These are phyloP conservation scores for Apostasia ramifera DNA, from an alignment of 106 monocot species.

Conservation along the genomic window DNA sequence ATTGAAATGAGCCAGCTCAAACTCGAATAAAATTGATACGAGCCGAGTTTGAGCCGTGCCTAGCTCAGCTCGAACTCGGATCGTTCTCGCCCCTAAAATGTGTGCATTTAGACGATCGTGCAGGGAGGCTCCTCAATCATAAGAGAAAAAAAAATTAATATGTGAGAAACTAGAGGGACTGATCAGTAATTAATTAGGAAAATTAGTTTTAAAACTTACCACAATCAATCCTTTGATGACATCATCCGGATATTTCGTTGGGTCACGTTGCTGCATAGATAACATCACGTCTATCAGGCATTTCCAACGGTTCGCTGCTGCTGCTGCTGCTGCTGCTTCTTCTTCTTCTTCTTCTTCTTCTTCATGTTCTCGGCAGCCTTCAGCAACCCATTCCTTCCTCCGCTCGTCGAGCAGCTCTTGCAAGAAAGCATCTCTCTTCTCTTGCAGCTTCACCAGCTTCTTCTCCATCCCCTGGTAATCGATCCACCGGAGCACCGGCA, in stretches of 20 bases:
- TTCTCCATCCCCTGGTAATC: conserved; percentile 16
- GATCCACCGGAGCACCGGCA: conserved; percentile 24
- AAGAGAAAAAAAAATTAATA: too few relatives aligned
- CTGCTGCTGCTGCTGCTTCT: background rate
- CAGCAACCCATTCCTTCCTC: background rate
- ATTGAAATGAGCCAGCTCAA: too few relatives aligned
- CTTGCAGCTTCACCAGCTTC: conserved; percentile 8
- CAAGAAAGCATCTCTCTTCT: conserved; percentile 19
- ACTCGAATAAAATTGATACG: too few relatives aligned
- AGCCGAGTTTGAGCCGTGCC: too few relatives aligned
- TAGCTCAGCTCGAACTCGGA: too few relatives aligned
- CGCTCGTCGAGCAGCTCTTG: conserved; percentile 24
- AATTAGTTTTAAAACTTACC: conserved; percentile 9
- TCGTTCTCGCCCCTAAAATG: too few relatives aligned
- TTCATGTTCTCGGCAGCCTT: background rate
- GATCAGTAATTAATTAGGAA: too few relatives aligned
- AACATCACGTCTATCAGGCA: conserved; percentile 26
- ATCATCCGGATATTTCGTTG: conserved; percentile 23
- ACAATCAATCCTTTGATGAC: conserved; percentile 18
- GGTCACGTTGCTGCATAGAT: conserved; percentile 22
- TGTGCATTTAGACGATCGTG: too few relatives aligned
- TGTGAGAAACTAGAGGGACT: too few relatives aligned
- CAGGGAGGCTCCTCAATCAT: too few relatives aligned
- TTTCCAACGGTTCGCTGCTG: conserved; percentile 3
- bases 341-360: background rate